These are phyloP conservation scores for Candida sanyaensis DNA, from an alignment of 1,139 yeast species.

Conservation along the genomic window DNA sequence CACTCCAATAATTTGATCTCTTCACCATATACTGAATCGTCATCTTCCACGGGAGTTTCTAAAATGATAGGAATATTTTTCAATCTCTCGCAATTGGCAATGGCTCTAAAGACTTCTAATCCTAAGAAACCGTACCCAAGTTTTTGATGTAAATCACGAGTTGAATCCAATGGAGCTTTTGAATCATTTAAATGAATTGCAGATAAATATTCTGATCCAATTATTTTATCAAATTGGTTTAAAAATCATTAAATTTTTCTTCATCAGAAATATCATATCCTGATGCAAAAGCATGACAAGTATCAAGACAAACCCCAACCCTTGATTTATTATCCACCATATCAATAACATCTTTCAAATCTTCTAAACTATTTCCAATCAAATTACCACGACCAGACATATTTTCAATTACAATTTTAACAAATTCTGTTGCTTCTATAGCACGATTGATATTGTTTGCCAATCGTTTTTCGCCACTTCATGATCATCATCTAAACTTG, in stretches of 20 bases:
- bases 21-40: conserved; percentile 67
- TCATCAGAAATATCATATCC: conserved; percentile 79
- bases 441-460: conserved; percentile 83
- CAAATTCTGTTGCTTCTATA: conserved; percentile 68
- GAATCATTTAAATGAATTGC: conserved; percentile 93
- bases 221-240: conserved; percentile 65
- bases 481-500: conserved; percentile 76
- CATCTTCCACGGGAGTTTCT: conserved; percentile 79
- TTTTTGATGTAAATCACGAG: conserved; percentile 88
- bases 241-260: conserved; percentile 61
- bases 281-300: conserved; percentile 95
- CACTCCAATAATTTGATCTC: conserved; percentile 80
- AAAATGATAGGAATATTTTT: conserved; percentile 75
- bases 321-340: conserved; percentile 75
- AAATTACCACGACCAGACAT: conserved; percentile 98
- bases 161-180: conserved; percentile 89
- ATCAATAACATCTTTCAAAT: conserved; percentile 71
- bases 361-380: conserved; percentile 81
- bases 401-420: conserved; percentile 87
- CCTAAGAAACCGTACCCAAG: conserved; percentile 91
- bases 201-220: conserved; percentile 74
- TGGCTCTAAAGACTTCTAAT: conserved; percentile 73
- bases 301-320: conserved; percentile 92
- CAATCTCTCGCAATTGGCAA: conserved; percentile 69
- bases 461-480: conserved; percentile 61